Evolutionary conservation across 2,329 filamentous ascomycete species (phyloP), one percentile per base, ranked within the genome.

Genomic region (Colletotrichum magnum): DNA sequence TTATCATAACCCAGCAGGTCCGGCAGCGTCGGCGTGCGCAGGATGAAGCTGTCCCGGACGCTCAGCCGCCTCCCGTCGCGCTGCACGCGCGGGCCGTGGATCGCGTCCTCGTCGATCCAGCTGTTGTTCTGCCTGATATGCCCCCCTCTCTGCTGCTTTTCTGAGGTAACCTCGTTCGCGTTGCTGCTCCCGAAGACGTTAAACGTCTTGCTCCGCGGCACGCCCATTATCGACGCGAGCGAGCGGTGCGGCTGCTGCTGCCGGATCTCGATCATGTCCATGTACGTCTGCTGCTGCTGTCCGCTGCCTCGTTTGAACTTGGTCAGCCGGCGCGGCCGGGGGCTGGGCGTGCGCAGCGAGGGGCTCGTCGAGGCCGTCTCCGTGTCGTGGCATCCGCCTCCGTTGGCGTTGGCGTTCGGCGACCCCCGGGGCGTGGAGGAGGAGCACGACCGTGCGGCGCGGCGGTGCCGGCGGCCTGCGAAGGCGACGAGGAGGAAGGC

Each of bases 51-150:
- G 51, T 81, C 78, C 18, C 77, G 60, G 13, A 72, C 74, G 28
- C 73, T 72, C 48, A 77, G 73, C 72, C 77, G 78, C 48, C 73
- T 76, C 6, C 72, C 52, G 74, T 73, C 64, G 68, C 76, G 79
- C 45, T 73, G 78, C 57, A 85, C 74, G 71, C 77, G 79, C 10
- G 85, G 84, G 5, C 85, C 85, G 67, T 86, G 84, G n/a, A 85
- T 77, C 62, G 80, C 81, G 58, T 88, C 85, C 71, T 86, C 86
- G 65, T 86, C 84, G 32, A 86, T 83, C 85, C 84, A 87, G 18
- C 80, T 82, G 45, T 66, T 67, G 15, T 70, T 71, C 53, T 57
- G 53, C 45, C 67, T 28, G 5, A 57, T 13, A 5, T 61, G 7
- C 0, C 67, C 67, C 0, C 62, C 62, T 3, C 57, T 43, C 36